These are phyloP conservation scores for Polyporus arcularius DNA, from an alignment of 768 basidiomycete species.

Conservation along the genomic window DNA sequence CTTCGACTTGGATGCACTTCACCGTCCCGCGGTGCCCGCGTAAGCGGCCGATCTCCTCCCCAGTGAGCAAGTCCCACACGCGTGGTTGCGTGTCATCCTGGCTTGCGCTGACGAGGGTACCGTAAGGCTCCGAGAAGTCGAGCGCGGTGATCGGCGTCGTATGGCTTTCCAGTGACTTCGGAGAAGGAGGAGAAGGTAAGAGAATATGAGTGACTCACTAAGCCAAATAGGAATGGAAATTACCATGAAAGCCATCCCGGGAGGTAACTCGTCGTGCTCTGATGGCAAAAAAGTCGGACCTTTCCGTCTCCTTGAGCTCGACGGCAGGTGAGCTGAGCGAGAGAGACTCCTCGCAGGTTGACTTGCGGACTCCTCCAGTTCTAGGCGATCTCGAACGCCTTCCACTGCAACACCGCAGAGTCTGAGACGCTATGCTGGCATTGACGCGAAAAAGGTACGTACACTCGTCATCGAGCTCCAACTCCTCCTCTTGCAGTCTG, in stretches of 20 bases:
- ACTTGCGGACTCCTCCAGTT: constrained; percentile 58
- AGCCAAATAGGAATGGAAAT: constrained; percentile 1
- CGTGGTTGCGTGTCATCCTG: constrained; percentile 84
- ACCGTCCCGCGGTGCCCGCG: constrained; percentile 81
- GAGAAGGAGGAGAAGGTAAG: constrained; percentile 13
- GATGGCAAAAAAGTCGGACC: constrained; percentile 95
- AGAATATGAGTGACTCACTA: too few species aligned
- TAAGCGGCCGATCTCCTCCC: constrained; percentile 82
- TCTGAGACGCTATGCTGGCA: neutral
- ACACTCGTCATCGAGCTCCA: constrained; percentile 97
- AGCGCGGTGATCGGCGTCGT: constrained; percentile 81
- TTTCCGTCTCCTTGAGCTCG: constrained; percentile 71
- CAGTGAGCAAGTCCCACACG: constrained; percentile 93
- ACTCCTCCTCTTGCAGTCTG: constrained; percentile 89
- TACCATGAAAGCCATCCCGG: constrained; percentile 97
- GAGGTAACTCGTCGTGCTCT: constrained; percentile 94
- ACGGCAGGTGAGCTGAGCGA: constrained; percentile 44
- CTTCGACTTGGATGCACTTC: constrained; percentile 92
- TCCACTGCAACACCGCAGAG: constrained; percentile 56
- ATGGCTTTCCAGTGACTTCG: constrained; percentile 82
- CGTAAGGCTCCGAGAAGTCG: constrained; percentile 97
- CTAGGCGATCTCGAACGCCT: constrained; percentile 84
- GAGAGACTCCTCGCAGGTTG: constrained; percentile 31
- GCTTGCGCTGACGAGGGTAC: constrained; percentile 85
- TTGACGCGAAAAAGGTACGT: constrained; percentile 32